Percentiles rank a stretch among this genome's conserved stretches.
Conservation (phyloP, 305 asterid genomes). For the Solanum hybrid region DNA sequence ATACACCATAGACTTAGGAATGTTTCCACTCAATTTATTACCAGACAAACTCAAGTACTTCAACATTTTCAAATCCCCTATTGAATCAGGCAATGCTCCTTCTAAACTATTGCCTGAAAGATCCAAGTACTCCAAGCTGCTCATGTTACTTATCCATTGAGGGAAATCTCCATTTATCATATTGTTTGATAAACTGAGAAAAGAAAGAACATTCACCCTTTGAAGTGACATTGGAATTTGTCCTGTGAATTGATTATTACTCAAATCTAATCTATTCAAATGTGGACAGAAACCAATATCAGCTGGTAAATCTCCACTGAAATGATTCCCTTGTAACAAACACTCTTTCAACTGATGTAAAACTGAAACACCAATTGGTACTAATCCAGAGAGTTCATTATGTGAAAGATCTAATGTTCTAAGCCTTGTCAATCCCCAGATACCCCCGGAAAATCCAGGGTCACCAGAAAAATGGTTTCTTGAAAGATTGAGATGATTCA, state of each 20-base stretch:
- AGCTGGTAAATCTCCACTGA: constrained; percentile 52
- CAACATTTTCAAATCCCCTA: constrained; percentile 41
- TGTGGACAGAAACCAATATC: constrained; percentile 80
- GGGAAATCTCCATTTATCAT: constrained; percentile 53
- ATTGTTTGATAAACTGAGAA: constrained; percentile 40
- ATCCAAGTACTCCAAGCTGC: constrained; percentile 41
- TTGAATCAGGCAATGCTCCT: constrained; percentile 49
- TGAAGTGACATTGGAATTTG: constrained; percentile 45
- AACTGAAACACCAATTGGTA: constrained; percentile 42
- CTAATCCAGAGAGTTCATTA: constrained; percentile 44
- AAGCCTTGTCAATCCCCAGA: constrained; percentile 51
- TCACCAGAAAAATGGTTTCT: constrained; percentile 55
- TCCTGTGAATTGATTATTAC: constrained; percentile 46
- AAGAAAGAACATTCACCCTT: constrained; percentile 25
- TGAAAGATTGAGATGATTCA: constrained; percentile 66
- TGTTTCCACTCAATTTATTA: constrained; percentile 43
- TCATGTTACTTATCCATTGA: constrained; percentile 44
- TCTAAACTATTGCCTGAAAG: constrained; percentile 46
- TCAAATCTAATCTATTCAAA: constrained; percentile 38
- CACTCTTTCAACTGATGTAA: constrained; percentile 65
- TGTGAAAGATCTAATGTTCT: constrained; percentile 66
- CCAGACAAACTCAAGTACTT: constrained; percentile 29
- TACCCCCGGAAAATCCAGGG: constrained; percentile 33
- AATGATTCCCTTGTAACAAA: constrained; percentile 37
- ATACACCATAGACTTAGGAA: constrained; percentile 43